phyloP scores from a whole-genome alignment of 768 basidiomycete species.

The Suillus cothurnatus region DNA sequence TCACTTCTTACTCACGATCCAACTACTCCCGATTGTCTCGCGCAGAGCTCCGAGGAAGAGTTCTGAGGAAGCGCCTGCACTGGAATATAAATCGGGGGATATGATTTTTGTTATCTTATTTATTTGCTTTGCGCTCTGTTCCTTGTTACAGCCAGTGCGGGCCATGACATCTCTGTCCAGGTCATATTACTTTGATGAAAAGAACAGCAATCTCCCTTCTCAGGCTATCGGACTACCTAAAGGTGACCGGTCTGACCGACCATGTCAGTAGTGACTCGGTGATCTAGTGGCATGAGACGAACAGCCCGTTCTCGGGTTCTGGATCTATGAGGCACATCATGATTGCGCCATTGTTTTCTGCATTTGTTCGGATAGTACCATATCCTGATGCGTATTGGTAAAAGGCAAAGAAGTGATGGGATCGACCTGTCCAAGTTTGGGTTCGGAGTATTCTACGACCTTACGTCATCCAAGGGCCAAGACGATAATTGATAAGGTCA shows the following conservation, averaged over 20 bases:
- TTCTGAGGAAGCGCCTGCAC: too few species aligned
- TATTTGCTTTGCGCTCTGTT: neutral
- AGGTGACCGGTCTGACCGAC: too few species aligned
- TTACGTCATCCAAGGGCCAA: neutral
- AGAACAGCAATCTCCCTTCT: neutral
- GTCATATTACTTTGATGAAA: neutral
- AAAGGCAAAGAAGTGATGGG: neutral
- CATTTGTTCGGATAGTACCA: neutral
- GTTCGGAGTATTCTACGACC: too few species aligned
- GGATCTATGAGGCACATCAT: neutral
- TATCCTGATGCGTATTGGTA: neutral
- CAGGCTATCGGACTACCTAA: neutral
- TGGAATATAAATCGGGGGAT: slow-evolving; percentile 10
- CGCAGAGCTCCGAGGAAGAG: slow-evolving; percentile 4
- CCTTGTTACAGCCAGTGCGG: neutral
- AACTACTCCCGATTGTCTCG: slow-evolving; percentile 18
- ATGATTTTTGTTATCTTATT: neutral
- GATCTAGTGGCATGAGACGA: neutral
- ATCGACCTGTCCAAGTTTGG: neutral
- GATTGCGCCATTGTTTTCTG: neutral
- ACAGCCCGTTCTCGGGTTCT: neutral
- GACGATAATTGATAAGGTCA: neutral
- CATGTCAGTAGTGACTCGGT: neutral
- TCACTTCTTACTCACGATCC: slow-evolving; percentile 17
- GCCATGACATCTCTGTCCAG: neutral